These are phyloP conservation scores for Beauveria australis DNA, from an alignment of 2,329 filamentous ascomycete genomes.

Conservation along the genomic window DNA sequence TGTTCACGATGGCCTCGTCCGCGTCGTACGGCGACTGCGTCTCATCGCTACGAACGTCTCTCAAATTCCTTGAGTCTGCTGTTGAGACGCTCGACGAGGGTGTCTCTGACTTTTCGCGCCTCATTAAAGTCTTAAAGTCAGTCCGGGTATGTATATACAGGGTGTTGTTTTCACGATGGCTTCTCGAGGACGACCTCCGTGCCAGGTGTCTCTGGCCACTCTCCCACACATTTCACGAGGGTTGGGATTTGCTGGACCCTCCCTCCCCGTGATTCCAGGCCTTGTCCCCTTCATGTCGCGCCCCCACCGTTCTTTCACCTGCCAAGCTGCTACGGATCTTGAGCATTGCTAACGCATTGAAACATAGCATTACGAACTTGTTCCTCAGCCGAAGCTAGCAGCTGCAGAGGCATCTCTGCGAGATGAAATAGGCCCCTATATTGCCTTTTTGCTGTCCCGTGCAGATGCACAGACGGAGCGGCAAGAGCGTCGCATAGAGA, in stretches of 20 bases:
- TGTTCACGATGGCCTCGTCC: conserved; percentile 18
- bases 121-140: conserved; percentile 47
- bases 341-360: not conserved
- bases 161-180: conserved; percentile 8
- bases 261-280: not conserved
- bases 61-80: conserved; percentile 52
- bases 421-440: conserved; percentile 83
- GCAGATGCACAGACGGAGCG: conserved; percentile 80
- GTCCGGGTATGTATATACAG: conserved; percentile 38
- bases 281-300: not conserved
- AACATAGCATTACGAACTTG: conserved; percentile 78
- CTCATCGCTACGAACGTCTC: conserved; percentile 49
- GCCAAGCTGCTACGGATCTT: not conserved
- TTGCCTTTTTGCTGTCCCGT: conserved; percentile 67
- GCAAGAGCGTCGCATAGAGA: conserved; percentile 73
- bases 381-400: conserved; percentile 74
- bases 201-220: not conserved
- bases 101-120: conserved; percentile 49
- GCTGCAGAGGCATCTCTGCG: conserved; percentile 77
- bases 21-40: conserved; percentile 50
- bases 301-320: not conserved
- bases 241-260: not conserved
- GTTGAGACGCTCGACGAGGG: conserved; percentile 48
- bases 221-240: not conserved
- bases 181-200: not conserved